Conservation (phyloP, 805 yeast genomes). For the Brettanomyces sp. region DNA sequence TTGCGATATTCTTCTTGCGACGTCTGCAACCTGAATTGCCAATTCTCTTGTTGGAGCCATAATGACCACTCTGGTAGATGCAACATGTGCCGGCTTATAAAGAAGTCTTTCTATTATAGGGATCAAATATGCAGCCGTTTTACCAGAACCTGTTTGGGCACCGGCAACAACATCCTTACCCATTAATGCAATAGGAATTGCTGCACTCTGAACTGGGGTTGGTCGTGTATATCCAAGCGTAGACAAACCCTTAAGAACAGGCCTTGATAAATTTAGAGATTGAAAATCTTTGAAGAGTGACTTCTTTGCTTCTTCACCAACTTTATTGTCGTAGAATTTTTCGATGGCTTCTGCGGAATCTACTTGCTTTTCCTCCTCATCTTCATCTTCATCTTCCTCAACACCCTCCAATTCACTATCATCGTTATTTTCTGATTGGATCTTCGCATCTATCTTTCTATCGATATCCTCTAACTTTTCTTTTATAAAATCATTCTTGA, state of each 20-base stretch:
- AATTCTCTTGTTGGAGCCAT: slow-evolving; percentile 96
- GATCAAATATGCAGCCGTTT: slow-evolving; percentile 96
- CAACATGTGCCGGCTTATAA: slow-evolving; percentile 76
- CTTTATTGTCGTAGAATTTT: slow-evolving; percentile 60
- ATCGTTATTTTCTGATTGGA: slow-evolving; percentile 13
- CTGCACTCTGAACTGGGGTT: slow-evolving; percentile 87
- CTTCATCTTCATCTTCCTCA: slow-evolving; percentile 13
- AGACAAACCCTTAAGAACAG: slow-evolving; percentile 74
- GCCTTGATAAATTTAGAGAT: slow-evolving; percentile 76
- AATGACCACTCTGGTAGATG: slow-evolving; percentile 85
- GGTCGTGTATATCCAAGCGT: slow-evolving; percentile 81
- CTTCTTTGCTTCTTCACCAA: slow-evolving; percentile 31
- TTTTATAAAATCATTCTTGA: slow-evolving; percentile 11
- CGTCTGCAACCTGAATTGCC: slow-evolving; percentile 93
- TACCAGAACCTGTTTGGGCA: slow-evolving; percentile 99
- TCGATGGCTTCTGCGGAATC: slow-evolving; percentile 82
- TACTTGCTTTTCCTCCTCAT: slow-evolving; percentile 38
- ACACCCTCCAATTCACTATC: slow-evolving; percentile 17
- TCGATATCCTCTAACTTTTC: slow-evolving; percentile 24
- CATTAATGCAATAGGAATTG: slow-evolving; percentile 84
- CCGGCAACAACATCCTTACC: slow-evolving; percentile 98
- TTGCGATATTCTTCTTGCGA: slow-evolving; percentile 75
- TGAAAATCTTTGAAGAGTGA: slow-evolving; percentile 60
- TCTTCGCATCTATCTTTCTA: slow-evolving; percentile 16
- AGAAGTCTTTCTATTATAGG: slow-evolving; percentile 90